phyloP scores from a whole-genome alignment of 345 rosid genomes.

The Citrus mangshanensis region DNA sequence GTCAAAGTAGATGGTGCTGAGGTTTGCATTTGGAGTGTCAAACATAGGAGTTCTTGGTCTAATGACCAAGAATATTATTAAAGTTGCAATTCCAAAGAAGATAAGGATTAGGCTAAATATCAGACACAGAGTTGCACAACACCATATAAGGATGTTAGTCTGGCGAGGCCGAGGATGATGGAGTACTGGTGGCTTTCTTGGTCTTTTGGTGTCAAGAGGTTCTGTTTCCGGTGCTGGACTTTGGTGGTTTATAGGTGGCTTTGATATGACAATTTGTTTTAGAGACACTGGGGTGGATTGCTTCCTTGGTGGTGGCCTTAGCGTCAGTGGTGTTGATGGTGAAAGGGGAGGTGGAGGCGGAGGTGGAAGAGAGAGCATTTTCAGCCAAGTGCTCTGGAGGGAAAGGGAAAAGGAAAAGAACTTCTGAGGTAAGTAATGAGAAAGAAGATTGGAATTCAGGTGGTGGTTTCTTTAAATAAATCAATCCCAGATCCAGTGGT shows the following conservation, averaged over 20 bases:
- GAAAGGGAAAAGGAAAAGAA: conserved; percentile 17
- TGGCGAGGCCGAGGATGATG: conserved; percentile 41
- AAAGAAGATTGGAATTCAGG: conserved; percentile 21
- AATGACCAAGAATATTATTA: conserved; percentile 55
- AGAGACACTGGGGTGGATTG: conserved; percentile 32
- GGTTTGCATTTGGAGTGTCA: conserved; percentile 67
- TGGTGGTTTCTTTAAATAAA: conserved; percentile 28
- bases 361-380: conserved; percentile 36
- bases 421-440: conserved; percentile 16
- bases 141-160: conserved; percentile 72
- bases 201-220: conserved; percentile 11
- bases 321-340: conserved; percentile 18
- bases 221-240: conserved; percentile 16
- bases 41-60: conserved; percentile 70
- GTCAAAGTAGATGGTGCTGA: conserved; percentile 73
- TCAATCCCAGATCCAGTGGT: background rate
- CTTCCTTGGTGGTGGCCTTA: conserved; percentile 34
- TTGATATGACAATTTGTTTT: conserved; percentile 39
- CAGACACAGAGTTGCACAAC: conserved; percentile 65
- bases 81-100: conserved; percentile 73
- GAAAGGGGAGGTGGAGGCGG: conserved; percentile 23
- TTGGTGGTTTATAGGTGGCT: conserved; percentile 28
- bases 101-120: conserved; percentile 72
- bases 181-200: conserved; percentile 28
- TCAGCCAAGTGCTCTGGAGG: conserved; percentile 9